Conservation (phyloP, 1,284 basidiomycete genomes). For the Ganoderma boninense region DNA sequence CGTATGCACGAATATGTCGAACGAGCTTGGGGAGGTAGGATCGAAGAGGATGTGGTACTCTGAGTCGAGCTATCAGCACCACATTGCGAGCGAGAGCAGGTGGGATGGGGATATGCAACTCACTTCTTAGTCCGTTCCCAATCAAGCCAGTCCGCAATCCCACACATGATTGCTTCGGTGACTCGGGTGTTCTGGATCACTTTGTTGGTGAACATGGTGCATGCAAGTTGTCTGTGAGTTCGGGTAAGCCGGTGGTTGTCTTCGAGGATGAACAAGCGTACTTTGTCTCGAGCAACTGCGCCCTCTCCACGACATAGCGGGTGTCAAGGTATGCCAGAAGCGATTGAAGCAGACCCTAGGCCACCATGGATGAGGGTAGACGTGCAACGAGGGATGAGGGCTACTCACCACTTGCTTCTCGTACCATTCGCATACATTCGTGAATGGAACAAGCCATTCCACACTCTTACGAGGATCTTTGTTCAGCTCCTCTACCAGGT, state of each 20-base stretch:
- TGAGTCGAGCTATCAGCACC: constrained; percentile 19
- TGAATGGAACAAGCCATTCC: constrained; percentile 63
- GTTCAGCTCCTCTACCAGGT: constrained; percentile 49
- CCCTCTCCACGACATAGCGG: constrained; percentile 54
- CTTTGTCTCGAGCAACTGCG: constrained; percentile 46
- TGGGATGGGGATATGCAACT: constrained; percentile 24
- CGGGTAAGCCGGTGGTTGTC: neutral
- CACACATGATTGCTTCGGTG: constrained; percentile 52
- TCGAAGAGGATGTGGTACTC: constrained; percentile 44
- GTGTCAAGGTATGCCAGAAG: constrained; percentile 72
- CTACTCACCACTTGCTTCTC: constrained; percentile 66
- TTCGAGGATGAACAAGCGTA: constrained; percentile 1
- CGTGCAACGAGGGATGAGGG: neutral
- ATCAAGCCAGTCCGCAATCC: constrained; percentile 63
- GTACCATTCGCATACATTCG: constrained; percentile 65
- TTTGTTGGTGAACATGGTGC: constrained; percentile 53
- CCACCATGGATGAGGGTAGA: neutral
- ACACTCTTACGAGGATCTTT: constrained; percentile 39
- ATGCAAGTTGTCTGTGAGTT: constrained; percentile 58
- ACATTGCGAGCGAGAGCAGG: neutral
- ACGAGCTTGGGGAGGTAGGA: constrained; percentile 56
- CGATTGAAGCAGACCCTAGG: constrained; percentile 60
- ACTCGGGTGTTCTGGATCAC: constrained; percentile 63
- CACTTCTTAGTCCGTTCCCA: constrained; percentile 62
- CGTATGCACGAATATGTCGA: constrained; percentile 60